A percentile compares a stretch with the other conserved stretches of the same genome.
phyloP scores from a whole-genome alignment of 257 asterid species.

The Lycium barbarum region DNA sequence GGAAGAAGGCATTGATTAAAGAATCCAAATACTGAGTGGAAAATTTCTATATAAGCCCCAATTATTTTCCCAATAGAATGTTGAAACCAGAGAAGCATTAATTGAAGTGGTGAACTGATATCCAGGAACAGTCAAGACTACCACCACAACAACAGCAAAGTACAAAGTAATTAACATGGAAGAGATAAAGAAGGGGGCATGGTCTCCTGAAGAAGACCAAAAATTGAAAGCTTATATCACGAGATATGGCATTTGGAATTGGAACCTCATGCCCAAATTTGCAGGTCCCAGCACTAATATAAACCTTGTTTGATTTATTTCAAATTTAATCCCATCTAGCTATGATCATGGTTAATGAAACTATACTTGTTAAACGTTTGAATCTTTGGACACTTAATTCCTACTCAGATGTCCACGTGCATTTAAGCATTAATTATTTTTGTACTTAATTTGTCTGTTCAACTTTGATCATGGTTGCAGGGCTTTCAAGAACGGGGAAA shows the following conservation, averaged over 20 bases:
- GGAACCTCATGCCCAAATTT: constrained; percentile 41
- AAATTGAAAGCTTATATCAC: constrained; percentile 34
- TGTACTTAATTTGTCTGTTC: not conserved
- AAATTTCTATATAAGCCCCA: not conserved
- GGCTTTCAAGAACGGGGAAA: constrained; percentile 31
- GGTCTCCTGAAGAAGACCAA: constrained; percentile 41
- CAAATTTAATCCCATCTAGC: not conserved
- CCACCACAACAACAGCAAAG: not conserved
- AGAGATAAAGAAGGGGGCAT: constrained; percentile 34
- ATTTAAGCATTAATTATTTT: too few relatives aligned
- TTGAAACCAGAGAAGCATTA: not conserved
- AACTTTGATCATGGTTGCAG: not conserved
- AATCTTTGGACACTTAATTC: too few relatives aligned
- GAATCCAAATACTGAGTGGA: not conserved
- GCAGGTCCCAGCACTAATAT: constrained; percentile 31
- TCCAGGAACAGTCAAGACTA: not conserved
- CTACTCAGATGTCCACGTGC: too few relatives aligned
- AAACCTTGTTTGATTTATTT: not conserved
- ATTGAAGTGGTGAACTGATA: not conserved
- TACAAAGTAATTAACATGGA: constrained; percentile 4
- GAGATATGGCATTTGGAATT: constrained; percentile 45
- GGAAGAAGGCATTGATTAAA: not conserved
- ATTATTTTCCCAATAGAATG: not conserved
- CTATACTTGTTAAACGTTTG: too few relatives aligned
- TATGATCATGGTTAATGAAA: too few relatives aligned